phyloP scores from a whole-genome alignment of 1,284 basidiomycete species.

The Exobasidium rhododendri region DNA sequence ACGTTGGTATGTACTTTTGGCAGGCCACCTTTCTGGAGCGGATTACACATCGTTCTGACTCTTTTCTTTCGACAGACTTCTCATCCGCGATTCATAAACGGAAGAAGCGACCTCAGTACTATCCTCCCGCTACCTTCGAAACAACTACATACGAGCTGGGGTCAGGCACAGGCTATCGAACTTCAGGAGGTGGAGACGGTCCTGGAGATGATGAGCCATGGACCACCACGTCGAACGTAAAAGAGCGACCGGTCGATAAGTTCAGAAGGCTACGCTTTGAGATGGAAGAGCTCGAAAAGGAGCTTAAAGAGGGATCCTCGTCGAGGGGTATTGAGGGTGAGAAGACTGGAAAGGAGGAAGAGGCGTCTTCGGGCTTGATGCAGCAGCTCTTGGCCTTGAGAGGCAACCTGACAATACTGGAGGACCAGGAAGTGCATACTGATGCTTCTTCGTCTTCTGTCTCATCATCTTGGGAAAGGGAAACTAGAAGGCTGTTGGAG shows the following conservation, averaged over 20 bases:
- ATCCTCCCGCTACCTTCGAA: slow-evolving; percentile 15
- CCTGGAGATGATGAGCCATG: not conserved
- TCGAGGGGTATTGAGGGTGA: slow-evolving; percentile 14
- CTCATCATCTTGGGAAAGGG: slow-evolving; percentile 13
- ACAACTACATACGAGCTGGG: slow-evolving; percentile 18
- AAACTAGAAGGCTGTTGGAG: slow-evolving; percentile 60
- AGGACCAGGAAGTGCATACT: slow-evolving; percentile 15
- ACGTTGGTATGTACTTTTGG: slow-evolving; percentile 8
- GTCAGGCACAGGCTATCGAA: not conserved
- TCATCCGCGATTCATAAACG: slow-evolving; percentile 7
- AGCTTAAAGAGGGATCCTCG: slow-evolving; percentile 34
- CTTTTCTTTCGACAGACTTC: slow-evolving; percentile 10
- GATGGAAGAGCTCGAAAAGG: slow-evolving; percentile 57
- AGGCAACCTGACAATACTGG: slow-evolving; percentile 14
- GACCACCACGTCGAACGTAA: slow-evolving; percentile 8
- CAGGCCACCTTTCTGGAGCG: too few species aligned
- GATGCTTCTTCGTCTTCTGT: slow-evolving; percentile 16
- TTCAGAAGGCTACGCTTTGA: slow-evolving; percentile 58
- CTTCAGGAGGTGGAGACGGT: not conserved
- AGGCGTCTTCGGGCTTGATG: slow-evolving; percentile 21
- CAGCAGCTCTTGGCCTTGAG: slow-evolving; percentile 36
- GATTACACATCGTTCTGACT: not conserved
- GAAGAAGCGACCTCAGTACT: not conserved
- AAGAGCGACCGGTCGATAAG: slow-evolving; percentile 56
- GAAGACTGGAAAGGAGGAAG: slow-evolving; percentile 30